These are phyloP conservation scores for Kurtzmaniella quercitrusa DNA, from an alignment of 1,139 yeast species.

Conservation along the genomic window DNA sequence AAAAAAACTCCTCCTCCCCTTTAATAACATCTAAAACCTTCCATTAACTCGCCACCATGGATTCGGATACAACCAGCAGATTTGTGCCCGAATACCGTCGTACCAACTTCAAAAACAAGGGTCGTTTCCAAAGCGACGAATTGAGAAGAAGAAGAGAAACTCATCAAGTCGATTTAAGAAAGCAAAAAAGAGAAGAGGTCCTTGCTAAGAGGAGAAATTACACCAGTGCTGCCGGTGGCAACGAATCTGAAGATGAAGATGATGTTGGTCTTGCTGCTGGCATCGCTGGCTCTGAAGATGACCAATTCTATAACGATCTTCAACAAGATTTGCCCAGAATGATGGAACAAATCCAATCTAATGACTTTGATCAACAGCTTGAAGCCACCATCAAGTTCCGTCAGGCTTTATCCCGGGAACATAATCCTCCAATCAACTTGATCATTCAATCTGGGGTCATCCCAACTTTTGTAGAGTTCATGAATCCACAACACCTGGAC, in stretches of 20 bases:
- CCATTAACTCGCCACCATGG: slow-evolving; percentile 40
- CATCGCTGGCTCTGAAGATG: slow-evolving; percentile 35
- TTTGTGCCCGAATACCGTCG: slow-evolving; percentile 97
- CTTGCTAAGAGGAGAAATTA: slow-evolving; percentile 89
- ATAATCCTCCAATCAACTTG: slow-evolving; percentile 94
- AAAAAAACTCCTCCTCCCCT: slow-evolving; percentile 1
- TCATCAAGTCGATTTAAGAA: slow-evolving; percentile 94
- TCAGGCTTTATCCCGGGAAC: slow-evolving; percentile 89
- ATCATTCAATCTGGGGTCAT: slow-evolving; percentile 93
- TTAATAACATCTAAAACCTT: not conserved
- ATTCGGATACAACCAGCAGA: slow-evolving; percentile 74
- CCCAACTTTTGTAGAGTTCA: slow-evolving; percentile 82
- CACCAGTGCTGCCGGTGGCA: slow-evolving; percentile 27
- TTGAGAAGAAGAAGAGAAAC: slow-evolving; percentile 97
- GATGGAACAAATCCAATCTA: slow-evolving; percentile 77
- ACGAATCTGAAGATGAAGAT: slow-evolving; percentile 45
- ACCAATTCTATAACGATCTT: slow-evolving; percentile 51
- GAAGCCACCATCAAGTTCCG: slow-evolving; percentile 91
- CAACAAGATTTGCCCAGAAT: slow-evolving; percentile 79
- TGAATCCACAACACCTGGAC: slow-evolving; percentile 74
- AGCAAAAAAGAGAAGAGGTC: slow-evolving; percentile 94
- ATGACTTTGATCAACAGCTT: slow-evolving; percentile 75
- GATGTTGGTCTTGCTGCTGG: slow-evolving; percentile 28
- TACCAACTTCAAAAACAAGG: slow-evolving; percentile 92
- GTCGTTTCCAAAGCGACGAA: slow-evolving; percentile 92